Evolutionary conservation across 176 grass and related monocot genomes (phyloP), one percentile per base, ranked within the genome.

Genomic region (Phoenix dactylifera): DNA sequence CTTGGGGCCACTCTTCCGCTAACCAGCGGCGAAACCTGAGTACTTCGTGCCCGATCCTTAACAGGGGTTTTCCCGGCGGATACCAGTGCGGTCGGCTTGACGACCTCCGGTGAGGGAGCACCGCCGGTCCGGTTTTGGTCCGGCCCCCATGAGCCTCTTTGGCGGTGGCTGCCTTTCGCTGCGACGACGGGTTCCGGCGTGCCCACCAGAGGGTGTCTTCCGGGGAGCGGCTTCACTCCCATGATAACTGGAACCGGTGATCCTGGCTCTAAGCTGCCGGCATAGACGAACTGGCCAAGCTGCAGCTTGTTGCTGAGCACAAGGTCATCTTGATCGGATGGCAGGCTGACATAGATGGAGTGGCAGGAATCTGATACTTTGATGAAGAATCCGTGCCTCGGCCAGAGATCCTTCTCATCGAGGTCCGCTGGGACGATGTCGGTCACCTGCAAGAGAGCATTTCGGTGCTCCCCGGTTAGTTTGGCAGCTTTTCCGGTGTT

Each of bases 341-440:
- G 93, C 0, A 92, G 84, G 58, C 61, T 92, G 70, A 74, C 81
- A 53, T 98, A 98, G 79, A 98, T 82, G 50, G 93, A 98, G 59
- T 98, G 81, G 7, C 77, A 58, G 14, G 72, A 90, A 54, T 92
- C 87, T 0, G 84, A 92, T 62, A 98, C 60, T 75, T 98, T 98
- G 74, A 98, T 60, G 64, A 88, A 92, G 81, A 98, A 92, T 52
- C 87, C 87, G 52, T 90, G 93, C 59, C 67, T 80, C 1, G 93
- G 93, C 62, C 71, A 91, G 4, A 92, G 81, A 48, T 87, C 93
- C 74, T 86, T 88, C 56, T 98, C 87, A 62, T 98, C 84, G 16
- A 98, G 73, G 56, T 92, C 93, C 19, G 77, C 84, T 1, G 93
- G 93, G 55, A 98, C 78, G 70, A 98, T 98, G 81, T 98, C 87